A percentile compares a stretch with the other conserved stretches of the same genome.
These are phyloP conservation scores for Solanum ahanhuiri DNA, from an alignment of 257 asterid species.

Conservation along the genomic window DNA sequence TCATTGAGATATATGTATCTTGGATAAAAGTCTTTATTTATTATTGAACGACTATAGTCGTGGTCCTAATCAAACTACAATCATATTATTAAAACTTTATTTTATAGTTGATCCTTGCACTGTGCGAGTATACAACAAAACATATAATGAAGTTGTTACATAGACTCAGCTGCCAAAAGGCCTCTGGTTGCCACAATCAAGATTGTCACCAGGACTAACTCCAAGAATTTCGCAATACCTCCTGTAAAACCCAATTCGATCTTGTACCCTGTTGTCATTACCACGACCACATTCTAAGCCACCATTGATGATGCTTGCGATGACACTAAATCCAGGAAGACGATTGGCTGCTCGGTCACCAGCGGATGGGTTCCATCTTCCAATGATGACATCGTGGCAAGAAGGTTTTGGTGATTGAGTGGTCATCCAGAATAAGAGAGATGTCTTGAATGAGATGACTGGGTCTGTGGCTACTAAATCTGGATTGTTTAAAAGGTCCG, in stretches of 20 bases:
- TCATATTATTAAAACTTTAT: not conserved
- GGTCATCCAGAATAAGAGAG: slow-evolving; percentile 31
- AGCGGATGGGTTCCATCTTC: slow-evolving; percentile 11
- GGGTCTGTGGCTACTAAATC: slow-evolving; percentile 18
- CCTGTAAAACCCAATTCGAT: slow-evolving; percentile 22
- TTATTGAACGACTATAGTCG: not conserved
- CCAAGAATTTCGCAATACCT: slow-evolving; percentile 14
- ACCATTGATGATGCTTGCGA: slow-evolving; percentile 29
- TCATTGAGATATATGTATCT: not conserved
- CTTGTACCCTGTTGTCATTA: not conserved
- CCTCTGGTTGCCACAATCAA: slow-evolving; percentile 16
- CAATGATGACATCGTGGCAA: slow-evolving; percentile 21
- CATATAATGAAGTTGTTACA: not conserved
- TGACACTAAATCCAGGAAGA: slow-evolving; percentile 16
- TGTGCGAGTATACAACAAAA: not conserved
- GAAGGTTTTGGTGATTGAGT: slow-evolving; percentile 26
- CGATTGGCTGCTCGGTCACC: slow-evolving; percentile 10
- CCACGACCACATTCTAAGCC: slow-evolving; percentile 26
- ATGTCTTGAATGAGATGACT: slow-evolving; percentile 15
- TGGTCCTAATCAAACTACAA: not conserved
- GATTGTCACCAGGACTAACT: slow-evolving; percentile 12
- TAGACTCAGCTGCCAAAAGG: not conserved
- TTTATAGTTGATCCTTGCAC: not conserved
- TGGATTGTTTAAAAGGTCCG: slow-evolving; percentile 9
- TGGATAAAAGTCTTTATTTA: not conserved